These are phyloP conservation scores for Parathielavia appendiculata DNA, from an alignment of 495 filamentous ascomycete genomes.

Conservation along the genomic window DNA sequence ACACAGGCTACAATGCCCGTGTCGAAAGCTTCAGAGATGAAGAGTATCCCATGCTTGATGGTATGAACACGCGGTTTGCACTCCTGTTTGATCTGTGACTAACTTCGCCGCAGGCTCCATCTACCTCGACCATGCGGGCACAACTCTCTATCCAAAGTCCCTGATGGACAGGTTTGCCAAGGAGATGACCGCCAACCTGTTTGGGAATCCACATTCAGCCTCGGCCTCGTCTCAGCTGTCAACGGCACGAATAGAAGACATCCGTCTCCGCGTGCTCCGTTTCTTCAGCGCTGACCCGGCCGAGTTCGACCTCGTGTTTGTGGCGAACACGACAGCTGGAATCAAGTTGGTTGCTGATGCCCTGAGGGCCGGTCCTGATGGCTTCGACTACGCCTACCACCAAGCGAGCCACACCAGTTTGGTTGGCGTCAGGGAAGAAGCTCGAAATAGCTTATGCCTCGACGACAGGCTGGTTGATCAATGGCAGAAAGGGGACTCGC, in stretches of 20 bases:
- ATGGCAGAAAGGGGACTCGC: conserved; percentile 50
- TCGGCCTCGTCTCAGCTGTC: conserved; percentile 76
- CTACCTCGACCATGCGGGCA: conserved; percentile 93
- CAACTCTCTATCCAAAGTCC: conserved; percentile 75
- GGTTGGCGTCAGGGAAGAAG: conserved; percentile 73
- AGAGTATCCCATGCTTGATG: conserved; percentile 83
- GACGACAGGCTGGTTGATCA: conserved; percentile 59
- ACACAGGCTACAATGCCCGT: conserved; percentile 53
- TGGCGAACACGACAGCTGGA: conserved; percentile 85
- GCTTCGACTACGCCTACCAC: conserved; percentile 82
- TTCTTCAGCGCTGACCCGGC: conserved; percentile 83
- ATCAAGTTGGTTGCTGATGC: conserved; percentile 81
- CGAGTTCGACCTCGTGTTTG: conserved; percentile 84
- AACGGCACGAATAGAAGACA: conserved; percentile 66
- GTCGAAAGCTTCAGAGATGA: conserved; percentile 62
- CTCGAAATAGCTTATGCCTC: conserved; percentile 61
- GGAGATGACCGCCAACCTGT: conserved; percentile 72
- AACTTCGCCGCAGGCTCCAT: conserved; percentile 54
- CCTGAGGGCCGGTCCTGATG: conserved; percentile 56
- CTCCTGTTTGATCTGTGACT: conserved; percentile 5
- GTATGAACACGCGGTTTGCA: conserved; percentile 39
- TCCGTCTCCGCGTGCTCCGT: conserved; percentile 62
- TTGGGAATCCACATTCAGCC: conserved; percentile 88
- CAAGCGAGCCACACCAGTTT: conserved; percentile 82
- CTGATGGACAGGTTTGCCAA: conserved; percentile 69